A percentile compares a stretch with the other conserved stretches of the same genome.
Conservation (phyloP, 352 stramenopile species). For the Plasmopara viticola region DNA sequence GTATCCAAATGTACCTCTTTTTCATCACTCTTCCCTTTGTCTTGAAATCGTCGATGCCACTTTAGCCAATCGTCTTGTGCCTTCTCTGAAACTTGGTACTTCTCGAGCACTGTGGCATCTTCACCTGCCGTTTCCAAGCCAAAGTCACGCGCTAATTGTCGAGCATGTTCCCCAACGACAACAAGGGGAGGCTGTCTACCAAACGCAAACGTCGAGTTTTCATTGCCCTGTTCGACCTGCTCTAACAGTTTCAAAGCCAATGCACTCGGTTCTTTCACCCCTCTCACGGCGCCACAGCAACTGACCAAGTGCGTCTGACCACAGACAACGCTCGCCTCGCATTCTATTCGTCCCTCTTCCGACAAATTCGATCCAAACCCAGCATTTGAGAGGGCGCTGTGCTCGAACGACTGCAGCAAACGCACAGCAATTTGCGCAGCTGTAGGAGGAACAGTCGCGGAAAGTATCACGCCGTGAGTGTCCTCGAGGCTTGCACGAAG, state of each 20-base stretch:
- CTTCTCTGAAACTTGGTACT: constrained; percentile 36
- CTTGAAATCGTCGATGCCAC: constrained; percentile 35
- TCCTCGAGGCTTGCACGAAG: constrained; percentile 28
- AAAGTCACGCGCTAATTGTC: constrained; percentile 25
- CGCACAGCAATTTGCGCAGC: constrained; percentile 25
- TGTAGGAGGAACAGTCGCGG: neutral
- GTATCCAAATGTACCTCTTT: constrained; percentile 37
- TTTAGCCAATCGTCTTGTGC: constrained; percentile 35
- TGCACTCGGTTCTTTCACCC: constrained; percentile 42
- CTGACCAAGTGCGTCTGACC: constrained; percentile 29
- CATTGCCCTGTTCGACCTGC: constrained; percentile 5
- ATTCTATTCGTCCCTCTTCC: constrained; percentile 39
- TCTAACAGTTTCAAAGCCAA: constrained; percentile 40
- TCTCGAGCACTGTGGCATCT: constrained; percentile 13
- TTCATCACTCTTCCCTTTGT: constrained; percentile 1
- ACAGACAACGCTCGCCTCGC: constrained; percentile 49
- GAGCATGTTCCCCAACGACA: constrained; percentile 41
- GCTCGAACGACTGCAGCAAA: constrained; percentile 45
- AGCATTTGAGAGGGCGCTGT: constrained; percentile 45
- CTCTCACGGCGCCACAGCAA: constrained; percentile 40
- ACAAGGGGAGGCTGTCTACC: constrained; percentile 52
- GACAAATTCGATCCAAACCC: constrained; percentile 53
- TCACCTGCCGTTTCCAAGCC: constrained; percentile 31
- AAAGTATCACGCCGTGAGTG: constrained; percentile 11
- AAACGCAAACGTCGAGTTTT: constrained; percentile 21